Conservation (phyloP, 345 rosid species). For the Aurinia saxatilis region DNA sequence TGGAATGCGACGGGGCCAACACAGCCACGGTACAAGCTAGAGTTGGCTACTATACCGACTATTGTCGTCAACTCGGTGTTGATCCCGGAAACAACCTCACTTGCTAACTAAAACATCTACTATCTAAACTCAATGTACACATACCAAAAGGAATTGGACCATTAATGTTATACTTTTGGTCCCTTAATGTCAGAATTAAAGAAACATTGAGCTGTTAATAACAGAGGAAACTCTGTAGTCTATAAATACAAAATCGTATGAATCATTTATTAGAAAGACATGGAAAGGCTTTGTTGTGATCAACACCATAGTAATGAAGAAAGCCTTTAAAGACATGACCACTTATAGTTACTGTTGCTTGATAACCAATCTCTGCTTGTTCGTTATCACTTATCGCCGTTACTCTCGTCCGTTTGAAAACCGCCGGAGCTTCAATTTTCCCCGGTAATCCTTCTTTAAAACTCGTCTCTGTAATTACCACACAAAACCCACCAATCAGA, state of each 20-base stretch:
- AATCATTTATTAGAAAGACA: constrained; percentile 21
- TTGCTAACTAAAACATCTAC: constrained; percentile 34
- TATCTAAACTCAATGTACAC: too few species aligned
- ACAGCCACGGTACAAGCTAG: constrained; percentile 36
- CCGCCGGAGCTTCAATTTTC: constrained; percentile 80
- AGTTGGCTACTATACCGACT: constrained; percentile 39
- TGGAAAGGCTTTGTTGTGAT: constrained; percentile 40
- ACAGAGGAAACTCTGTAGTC: constrained; percentile 4
- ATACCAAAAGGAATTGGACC: neutral
- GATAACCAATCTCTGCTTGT: constrained; percentile 67
- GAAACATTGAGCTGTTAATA: neutral
- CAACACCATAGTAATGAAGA: constrained; percentile 58
- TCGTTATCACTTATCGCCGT: constrained; percentile 59
- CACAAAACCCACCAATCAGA: neutral
- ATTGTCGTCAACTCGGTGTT: constrained; percentile 48
- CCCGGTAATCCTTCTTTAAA: constrained; percentile 66
- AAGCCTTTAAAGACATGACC: constrained; percentile 90
- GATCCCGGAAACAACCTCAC: constrained; percentile 47
- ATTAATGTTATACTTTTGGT: neutral
- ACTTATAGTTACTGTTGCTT: constrained; percentile 74
- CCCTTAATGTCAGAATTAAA: neutral
- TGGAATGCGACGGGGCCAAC: constrained; percentile 48
- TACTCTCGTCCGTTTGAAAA: constrained; percentile 70
- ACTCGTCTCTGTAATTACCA: constrained; percentile 40
- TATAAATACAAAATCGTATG: constrained; percentile 1